Percentiles rank a stretch among this genome's conserved stretches.
Evolutionary conservation across 2,329 filamentous ascomycete species (phyloP).

Genomic region (Penicillium sp.): DNA sequence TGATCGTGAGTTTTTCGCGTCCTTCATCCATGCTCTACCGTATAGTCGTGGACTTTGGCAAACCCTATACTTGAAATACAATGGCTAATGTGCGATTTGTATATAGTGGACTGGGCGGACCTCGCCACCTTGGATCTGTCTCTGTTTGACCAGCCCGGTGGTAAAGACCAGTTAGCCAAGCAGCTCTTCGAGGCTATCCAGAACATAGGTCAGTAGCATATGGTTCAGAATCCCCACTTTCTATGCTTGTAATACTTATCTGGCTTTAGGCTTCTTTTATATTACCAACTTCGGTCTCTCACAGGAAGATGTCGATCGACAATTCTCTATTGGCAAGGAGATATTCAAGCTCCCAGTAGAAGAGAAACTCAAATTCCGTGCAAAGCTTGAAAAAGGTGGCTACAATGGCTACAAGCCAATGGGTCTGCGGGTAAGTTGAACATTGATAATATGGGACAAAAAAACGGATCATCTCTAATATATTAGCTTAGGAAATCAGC

Average conservation of each 20-base stretch:
- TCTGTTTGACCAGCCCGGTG: conserved; percentile 52
- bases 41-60: no score
- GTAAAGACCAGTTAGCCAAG: conserved; percentile 51
- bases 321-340: conserved; percentile 58
- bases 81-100: background rate
- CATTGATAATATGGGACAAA: background rate
- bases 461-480: conserved; percentile 12
- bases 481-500: conserved; percentile 14
- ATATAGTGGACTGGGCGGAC: conserved; percentile 48
- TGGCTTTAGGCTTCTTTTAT: conserved; percentile 55
- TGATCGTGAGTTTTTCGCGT: conserved; percentile 3
- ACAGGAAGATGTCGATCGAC: conserved; percentile 57
- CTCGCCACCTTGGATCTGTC: conserved; percentile 56
- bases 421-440: conserved; percentile 26
- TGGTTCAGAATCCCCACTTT: fast-evolving
- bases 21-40: background rate
- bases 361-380: conserved; percentile 57
- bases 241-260: conserved; percentile 11
- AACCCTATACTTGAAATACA: background rate
- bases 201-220: conserved; percentile 34
- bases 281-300: conserved; percentile 58
- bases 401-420: conserved; percentile 56
- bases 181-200: conserved; percentile 54
- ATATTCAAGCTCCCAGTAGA: conserved; percentile 55
- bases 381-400: conserved; percentile 49